These are phyloP conservation scores for Microdochium bolleyi DNA, from an alignment of 2,329 filamentous ascomycete genomes.

Conservation along the genomic window DNA sequence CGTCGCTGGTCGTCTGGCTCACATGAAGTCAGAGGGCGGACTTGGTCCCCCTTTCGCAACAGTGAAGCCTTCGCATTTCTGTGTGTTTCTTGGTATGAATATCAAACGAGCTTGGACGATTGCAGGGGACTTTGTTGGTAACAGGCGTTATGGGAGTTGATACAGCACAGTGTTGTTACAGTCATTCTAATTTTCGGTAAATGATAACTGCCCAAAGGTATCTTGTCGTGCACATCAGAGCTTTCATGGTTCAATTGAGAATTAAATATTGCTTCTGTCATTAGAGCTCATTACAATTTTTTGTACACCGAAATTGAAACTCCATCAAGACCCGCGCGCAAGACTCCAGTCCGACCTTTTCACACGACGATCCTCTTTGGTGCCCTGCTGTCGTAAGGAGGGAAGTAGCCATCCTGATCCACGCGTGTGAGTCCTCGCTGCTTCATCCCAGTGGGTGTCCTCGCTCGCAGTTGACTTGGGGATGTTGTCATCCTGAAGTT, in stretches of 20 bases:
- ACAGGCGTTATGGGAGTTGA: too few species aligned
- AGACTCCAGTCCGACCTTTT: not conserved
- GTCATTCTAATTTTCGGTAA: slow-evolving; percentile 2
- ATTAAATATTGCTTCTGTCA: not conserved
- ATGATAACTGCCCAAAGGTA: not conserved
- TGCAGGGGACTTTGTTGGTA: too few species aligned
- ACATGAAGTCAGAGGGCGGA: too few species aligned
- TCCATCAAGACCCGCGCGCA: not conserved
- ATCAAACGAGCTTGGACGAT: too few species aligned
- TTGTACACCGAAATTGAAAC: not conserved
- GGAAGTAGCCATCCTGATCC: slow-evolving; percentile 34
- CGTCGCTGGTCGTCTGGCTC: too few species aligned
- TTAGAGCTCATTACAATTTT: not conserved
- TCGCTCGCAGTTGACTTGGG: slow-evolving; percentile 38
- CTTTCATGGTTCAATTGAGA: not conserved
- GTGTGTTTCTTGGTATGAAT: too few species aligned
- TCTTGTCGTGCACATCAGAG: not conserved
- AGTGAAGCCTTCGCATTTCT: too few species aligned
- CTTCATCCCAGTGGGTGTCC: slow-evolving; percentile 33
- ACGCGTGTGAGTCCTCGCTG: slow-evolving; percentile 19
- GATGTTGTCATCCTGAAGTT: slow-evolving; percentile 20
- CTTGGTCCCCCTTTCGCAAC: too few species aligned
- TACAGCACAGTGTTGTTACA: too few species aligned
- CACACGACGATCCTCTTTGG: slow-evolving; percentile 6
- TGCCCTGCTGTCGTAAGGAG: slow-evolving; percentile 14